Evolutionary conservation across 805 yeast species (phyloP), one percentile per base, ranked within the genome.

Genomic region (Metschnikowia reukaufii): DNA sequence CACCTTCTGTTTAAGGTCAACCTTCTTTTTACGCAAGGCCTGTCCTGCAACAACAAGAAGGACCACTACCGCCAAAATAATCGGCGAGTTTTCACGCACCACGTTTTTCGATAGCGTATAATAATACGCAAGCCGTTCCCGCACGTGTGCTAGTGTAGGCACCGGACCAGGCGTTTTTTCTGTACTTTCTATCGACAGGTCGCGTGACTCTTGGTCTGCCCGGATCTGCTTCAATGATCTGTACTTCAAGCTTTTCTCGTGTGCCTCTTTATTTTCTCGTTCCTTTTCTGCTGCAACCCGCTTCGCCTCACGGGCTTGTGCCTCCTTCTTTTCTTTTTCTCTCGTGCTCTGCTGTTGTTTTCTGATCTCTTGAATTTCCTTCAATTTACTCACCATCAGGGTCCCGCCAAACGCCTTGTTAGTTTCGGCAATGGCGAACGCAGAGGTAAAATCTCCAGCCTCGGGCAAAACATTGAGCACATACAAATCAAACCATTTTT

Each of bases 381-480:
- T 40, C 17, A 65, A 48, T 43, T 48, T 52, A 3, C 36, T 29
- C 44, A 53, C 31, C 39, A 53, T 50, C 6, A 19, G 45, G 10
- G 49, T 43, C 13, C 40, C 39, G 13, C 42, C 49, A 21, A 55
- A 57, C 2, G 53, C 9, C 4, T 51, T 50, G 42, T 61, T 62
- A n/a, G 56, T 54, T n/a, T 54, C 52, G n/a, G 67, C 58, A 8
- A 70, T 52, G 25, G 23, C 45, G 32, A 42, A 52, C 2, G 77
- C 70, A 23, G 63, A 61, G 5, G 54, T 56, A 36, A 60, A 63
- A 27, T 60, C 52, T 31, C 65, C 64, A 15, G 58, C 48, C 10
- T 60, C 61, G 1, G 74, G 70, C 37, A 69, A 60, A 2, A 72
- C 62, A 47, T 70, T 67, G 50, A 63, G 67, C 15, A 67, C 64